Base-by-base conservation (phyloP, 176 grass and related monocot genomes). In the Triticum turgidum region DNA sequence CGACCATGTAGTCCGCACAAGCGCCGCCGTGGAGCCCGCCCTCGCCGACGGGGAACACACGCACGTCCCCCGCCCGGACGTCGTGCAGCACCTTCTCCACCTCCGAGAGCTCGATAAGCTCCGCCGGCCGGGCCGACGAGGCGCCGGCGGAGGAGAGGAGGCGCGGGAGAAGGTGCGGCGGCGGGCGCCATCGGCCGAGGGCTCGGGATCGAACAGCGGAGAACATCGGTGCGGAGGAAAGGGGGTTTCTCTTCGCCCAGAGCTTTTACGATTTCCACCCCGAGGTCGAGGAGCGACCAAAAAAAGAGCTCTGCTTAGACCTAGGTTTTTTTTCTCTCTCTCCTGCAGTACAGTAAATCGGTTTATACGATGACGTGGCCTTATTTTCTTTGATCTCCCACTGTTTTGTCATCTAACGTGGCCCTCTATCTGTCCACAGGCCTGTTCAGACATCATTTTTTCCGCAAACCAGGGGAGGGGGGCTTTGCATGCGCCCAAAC, bases 1-100 rank as follows among this genome's bases (percentile, higher is more conserved):
- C 56, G 24, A 95, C 96, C 96, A 98, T 98, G 91, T 92, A 91
- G 51, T 98, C 93, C 9, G 96, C 94, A 77, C 91, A 98, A 25
- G 87, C 87, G 9, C 87, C 83, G 6, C 90, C 82, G 62, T 89
- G 89, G 73, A 85, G 68, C 21, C 93, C 88, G 75, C 91, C 84
- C 58, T 92, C 86, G 5, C 84, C 65, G 42, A 98, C 96, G 74
- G 96, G 91, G 42, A 98, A 95, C n/a, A 98, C 93, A 47, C 90
- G 89, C 69, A 98, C 93, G 64, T 98, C 93, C 12, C 90, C 91
- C 21, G 96, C 96, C 71, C 84, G 89, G 34, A 98, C 96, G 81
- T 95, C 93, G 65, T 38, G 58, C 63, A 98, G 88, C 37, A 98
- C 90, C 93, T 94, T 94, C 93, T 98, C 93, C 86, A 98, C 89